Conservation (phyloP, 192 early-diverging fungal species). For the Coemansia sp. region DNA sequence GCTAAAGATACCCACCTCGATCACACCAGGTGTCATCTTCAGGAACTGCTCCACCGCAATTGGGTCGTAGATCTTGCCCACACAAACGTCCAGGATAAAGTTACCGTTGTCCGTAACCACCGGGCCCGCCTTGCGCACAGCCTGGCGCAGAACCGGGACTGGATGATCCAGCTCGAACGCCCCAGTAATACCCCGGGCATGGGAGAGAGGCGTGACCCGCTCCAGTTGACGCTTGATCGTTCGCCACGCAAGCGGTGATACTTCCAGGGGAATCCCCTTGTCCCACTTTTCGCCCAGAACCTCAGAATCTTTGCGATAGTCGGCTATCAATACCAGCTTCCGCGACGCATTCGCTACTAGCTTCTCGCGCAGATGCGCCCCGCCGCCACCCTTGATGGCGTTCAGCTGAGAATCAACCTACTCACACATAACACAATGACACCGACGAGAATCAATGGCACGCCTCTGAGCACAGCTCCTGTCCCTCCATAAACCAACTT, state of each 20-base stretch:
- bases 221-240: conserved; percentile 54
- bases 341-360: conserved; percentile 77
- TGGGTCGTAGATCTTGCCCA: conserved; percentile 70
- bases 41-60: conserved; percentile 49
- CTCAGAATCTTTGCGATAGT: conserved; percentile 78
- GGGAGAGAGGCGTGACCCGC: conserved; percentile 22
- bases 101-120: conserved; percentile 93
- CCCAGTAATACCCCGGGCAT: neutral
- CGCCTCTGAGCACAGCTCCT: no score
- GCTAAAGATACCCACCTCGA: conserved; percentile 91
- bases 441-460: neutral
- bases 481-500: neutral
- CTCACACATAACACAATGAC: neutral
- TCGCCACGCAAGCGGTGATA: conserved; percentile 76
- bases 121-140: conserved; percentile 81
- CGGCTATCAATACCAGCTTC: conserved; percentile 85
- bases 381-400: conserved; percentile 95
- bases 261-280: conserved; percentile 86
- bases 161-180: conserved; percentile 36
- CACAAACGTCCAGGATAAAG: conserved; percentile 81
- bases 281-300: conserved; percentile 79
- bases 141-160: conserved; percentile 72
- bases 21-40: conserved; percentile 76
- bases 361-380: conserved; percentile 90
- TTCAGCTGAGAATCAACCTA: conserved; percentile 79